Base-by-base conservation (phyloP, 2,329 filamentous ascomycete genomes). In the Drechslerella coelobrocha region DNA sequence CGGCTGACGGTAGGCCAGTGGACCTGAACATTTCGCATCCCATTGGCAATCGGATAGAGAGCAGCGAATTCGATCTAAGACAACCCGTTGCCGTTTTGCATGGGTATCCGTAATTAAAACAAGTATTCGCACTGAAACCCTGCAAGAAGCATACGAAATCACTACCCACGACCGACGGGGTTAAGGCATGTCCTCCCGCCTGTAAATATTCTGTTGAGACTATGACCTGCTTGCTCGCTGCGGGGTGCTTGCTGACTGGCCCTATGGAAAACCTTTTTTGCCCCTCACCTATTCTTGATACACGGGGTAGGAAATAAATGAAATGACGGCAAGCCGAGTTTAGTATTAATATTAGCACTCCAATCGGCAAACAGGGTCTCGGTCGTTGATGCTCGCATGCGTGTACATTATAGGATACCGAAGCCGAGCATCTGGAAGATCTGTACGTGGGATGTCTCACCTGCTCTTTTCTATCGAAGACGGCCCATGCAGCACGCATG, bases 341-440 rank as follows among this genome's bases (percentile, higher is more conserved):
- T 10, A 24, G 9, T 37, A 26, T 55, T 50, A 27, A 53, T 62
- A 23, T 41, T 27, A 23, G 8, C 14, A 19, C n/a, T 21, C 41
- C 19, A n/a, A 17, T 19, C 14, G 41, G 14, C 10, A 21, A 45
- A 6, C 41, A 45, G 19, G 47, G 45, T 23, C 9, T 31, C 27
- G 27, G 27, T 51, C 27, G 45, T 9, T 27, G 47, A n/a, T 51
- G 14, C 47, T 31, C 47, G 27, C 47, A 27, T 51, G 39, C 45
- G 59, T 71, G 66, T 31, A 63, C 66, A 53, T 60, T 71, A 71
- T 63, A 71, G 66, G 66, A 62, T 71, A 71, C 59, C 59, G 59
- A 71, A 71, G 59, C 66, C 66, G 66, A 71, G 57, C 48, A 59
- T 55, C 23, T 50, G 31, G 54, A 19, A 51, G 66, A 71, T 71